Percentiles rank a stretch among this genome's conserved stretches.
These are phyloP conservation scores for Ophiostoma piceae DNA, from an alignment of 2,329 filamentous ascomycete species.

Conservation along the genomic window DNA sequence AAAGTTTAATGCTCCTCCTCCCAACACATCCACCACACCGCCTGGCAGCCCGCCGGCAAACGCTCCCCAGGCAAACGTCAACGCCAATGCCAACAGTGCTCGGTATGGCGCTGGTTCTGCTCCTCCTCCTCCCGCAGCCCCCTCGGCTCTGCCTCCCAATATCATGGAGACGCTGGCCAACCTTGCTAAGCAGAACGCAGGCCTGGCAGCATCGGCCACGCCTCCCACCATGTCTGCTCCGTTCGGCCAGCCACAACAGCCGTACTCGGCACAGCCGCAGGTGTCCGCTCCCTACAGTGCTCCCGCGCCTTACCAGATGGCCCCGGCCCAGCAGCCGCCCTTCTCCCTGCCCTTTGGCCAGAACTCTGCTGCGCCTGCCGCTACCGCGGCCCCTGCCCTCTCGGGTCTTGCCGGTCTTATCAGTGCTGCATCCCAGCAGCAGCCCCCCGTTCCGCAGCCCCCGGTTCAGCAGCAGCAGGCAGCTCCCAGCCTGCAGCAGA, in stretches of 20 bases:
- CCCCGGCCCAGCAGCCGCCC: constrained; percentile 31
- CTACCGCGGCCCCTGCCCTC: constrained; percentile 29
- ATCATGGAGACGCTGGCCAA: constrained; percentile 76
- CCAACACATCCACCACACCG: constrained; percentile 72
- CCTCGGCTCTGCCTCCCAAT: constrained; percentile 43
- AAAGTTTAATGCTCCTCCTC: constrained; percentile 59
- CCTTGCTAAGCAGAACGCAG: constrained; percentile 69
- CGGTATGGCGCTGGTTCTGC: constrained; percentile 29
- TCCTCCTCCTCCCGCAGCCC: constrained; percentile 28
- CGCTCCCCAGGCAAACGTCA: constrained; percentile 33
- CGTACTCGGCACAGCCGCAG: constrained; percentile 40
- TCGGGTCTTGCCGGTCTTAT: constrained; percentile 20
- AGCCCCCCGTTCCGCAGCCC: constrained; percentile 28
- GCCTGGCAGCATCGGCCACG: constrained; percentile 36
- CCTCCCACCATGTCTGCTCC: constrained; percentile 16
- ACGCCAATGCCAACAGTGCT: constrained; percentile 10
- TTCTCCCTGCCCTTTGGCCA: constrained; percentile 29
- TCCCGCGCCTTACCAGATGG: constrained; percentile 32
- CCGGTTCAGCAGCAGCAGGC: neutral
- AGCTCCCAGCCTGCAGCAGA: constrained; percentile 56
- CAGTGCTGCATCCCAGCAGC: constrained; percentile 18
- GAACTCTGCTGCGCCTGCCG: constrained; percentile 31
- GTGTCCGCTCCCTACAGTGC: constrained; percentile 47
- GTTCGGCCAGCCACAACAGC: constrained; percentile 33
- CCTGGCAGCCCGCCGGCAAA: constrained; percentile 54